Conservation (phyloP, 108 stramenopile genomes). For the Cylindrotheca closterium region DNA sequence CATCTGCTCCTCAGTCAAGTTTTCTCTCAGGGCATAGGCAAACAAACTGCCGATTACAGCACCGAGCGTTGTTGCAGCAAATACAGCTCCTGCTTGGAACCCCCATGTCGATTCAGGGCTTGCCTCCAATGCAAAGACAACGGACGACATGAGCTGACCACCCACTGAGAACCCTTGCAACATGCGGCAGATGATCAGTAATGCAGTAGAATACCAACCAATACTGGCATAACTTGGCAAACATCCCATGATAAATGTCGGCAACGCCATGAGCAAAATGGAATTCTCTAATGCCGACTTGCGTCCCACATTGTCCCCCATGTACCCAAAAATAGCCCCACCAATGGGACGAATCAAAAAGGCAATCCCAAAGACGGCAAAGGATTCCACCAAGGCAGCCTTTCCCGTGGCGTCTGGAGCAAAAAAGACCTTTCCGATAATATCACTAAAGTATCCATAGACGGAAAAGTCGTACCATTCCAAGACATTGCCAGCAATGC, state of each 20-base stretch:
- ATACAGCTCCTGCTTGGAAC: slow-evolving; percentile 56
- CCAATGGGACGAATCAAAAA: slow-evolving; percentile 78
- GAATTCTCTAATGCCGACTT: slow-evolving; percentile 61
- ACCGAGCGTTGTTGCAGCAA: slow-evolving; percentile 52
- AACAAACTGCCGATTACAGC: slow-evolving; percentile 60
- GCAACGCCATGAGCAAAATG: slow-evolving; percentile 77
- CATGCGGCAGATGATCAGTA: slow-evolving; percentile 56
- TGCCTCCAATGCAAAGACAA: slow-evolving; percentile 63
- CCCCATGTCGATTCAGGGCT: slow-evolving; percentile 50
- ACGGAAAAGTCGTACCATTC: slow-evolving; percentile 60
- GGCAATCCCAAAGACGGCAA: slow-evolving; percentile 80
- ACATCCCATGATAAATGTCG: slow-evolving; percentile 74
- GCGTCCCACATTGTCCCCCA: slow-evolving; percentile 71
- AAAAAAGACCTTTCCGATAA: slow-evolving; percentile 53
- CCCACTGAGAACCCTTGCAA: slow-evolving; percentile 67
- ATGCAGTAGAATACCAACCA: slow-evolving; percentile 40
- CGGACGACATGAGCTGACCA: slow-evolving; percentile 57
- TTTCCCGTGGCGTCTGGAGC: slow-evolving; percentile 27
- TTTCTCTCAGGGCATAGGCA: slow-evolving; percentile 44
- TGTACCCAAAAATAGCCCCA: slow-evolving; percentile 70
- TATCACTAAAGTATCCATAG: slow-evolving; percentile 59
- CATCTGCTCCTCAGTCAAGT: slow-evolving; percentile 58
- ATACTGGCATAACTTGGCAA: slow-evolving; percentile 60
- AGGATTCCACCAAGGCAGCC: slow-evolving; percentile 32
- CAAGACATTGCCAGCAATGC: slow-evolving; percentile 32